Conservation (phyloP, 2,329 filamentous ascomycete genomes). For the Neurospora sp. region DNA sequence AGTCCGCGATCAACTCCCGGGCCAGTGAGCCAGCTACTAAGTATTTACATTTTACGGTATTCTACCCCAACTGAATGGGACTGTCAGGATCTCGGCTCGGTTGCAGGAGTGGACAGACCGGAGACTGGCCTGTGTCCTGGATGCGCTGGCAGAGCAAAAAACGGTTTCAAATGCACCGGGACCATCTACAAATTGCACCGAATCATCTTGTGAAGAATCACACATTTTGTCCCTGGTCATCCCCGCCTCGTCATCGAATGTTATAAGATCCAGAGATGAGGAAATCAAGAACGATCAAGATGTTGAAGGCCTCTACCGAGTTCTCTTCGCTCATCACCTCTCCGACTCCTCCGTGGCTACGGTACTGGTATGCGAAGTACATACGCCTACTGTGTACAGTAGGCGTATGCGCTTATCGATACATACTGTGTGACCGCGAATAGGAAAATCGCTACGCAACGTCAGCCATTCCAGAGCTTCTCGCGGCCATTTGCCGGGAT, state of each 20-base stretch:
- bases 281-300: not conserved
- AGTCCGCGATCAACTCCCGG: not conserved
- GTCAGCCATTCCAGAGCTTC: not conserved
- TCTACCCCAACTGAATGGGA: not conserved
- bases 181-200: not conserved
- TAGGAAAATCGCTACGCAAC: not conserved
- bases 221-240: not conserved
- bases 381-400: not conserved
- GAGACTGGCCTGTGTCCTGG: not conserved
- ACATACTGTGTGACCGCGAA: not conserved
- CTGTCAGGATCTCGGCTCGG: not conserved
- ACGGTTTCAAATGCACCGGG: not conserved
- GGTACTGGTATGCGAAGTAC: not conserved
- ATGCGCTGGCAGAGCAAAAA: not conserved
- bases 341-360: not conserved
- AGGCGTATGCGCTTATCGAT: not conserved
- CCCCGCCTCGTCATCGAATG: not conserved
- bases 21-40: not conserved
- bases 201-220: not conserved
- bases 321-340: not conserved
- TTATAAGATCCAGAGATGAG: not conserved
- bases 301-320: not conserved
- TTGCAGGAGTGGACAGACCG: not conserved
- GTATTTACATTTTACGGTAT: not conserved
- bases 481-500: not conserved